These are phyloP conservation scores for Saururus chinensis DNA, from an alignment of 164 flowering plant genomes.

Conservation along the genomic window DNA sequence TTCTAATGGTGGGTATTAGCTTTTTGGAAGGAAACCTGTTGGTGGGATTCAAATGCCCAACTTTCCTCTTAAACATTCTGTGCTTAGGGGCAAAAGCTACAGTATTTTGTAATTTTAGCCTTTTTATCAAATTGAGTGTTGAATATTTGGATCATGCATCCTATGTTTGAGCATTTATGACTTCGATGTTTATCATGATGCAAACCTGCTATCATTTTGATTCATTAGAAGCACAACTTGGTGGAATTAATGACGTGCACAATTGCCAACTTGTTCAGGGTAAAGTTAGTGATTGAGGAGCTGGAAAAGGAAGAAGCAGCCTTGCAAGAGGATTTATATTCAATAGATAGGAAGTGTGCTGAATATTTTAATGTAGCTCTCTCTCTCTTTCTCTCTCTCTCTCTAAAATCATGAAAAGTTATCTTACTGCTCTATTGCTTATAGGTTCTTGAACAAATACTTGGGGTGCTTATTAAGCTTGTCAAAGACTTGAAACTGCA, in stretches of 20 bases:
- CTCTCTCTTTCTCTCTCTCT: not conserved
- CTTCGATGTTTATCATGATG: not conserved
- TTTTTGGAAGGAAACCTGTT: too few species aligned
- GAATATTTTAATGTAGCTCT: constrained; percentile 79
- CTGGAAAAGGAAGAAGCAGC: constrained; percentile 89
- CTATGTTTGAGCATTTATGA: not conserved
- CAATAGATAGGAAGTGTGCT: constrained; percentile 89
- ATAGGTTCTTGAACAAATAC: constrained; percentile 96
- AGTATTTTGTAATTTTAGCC: not conserved
- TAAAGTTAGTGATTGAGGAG: constrained; percentile 80
- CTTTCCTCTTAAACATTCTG: too few species aligned
- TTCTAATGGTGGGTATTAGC: too few species aligned
- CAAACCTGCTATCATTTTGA: too few species aligned
- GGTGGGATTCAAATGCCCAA: too few species aligned
- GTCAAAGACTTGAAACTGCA: constrained; percentile 94
- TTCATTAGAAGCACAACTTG: too few species aligned
- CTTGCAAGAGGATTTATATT: constrained; percentile 72
- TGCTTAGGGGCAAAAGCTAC: too few species aligned
- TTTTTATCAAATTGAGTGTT: too few species aligned
- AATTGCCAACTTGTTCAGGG: constrained; percentile 28
- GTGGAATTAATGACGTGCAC: not conserved
- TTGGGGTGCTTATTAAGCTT: constrained; percentile 88
- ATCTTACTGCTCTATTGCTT: not conserved
- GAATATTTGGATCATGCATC: not conserved
- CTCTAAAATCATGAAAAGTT: not conserved